Evolutionary conservation across 2,329 filamentous ascomycete genomes (phyloP), one percentile per base, ranked within the genome.

Genomic region (Xylariaceae sp.): DNA sequence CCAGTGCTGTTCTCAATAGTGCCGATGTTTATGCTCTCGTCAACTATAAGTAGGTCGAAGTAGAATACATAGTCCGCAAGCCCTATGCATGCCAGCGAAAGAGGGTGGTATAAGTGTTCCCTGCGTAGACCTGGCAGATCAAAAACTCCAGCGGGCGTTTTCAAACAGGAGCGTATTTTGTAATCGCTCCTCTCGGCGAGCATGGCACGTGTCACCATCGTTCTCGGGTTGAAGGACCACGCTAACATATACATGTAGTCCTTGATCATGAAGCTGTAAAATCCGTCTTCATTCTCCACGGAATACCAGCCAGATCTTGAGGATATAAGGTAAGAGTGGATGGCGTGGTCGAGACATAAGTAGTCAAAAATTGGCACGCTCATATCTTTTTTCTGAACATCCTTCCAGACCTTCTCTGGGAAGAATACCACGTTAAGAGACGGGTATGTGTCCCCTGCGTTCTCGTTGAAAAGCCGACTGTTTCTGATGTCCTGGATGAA

Each of bases 211-310:
- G 57, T 60, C 26, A 50, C 57, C 7, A 44, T 29, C 0, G 47
- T 60, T 4, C 18, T 37, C 2, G 42, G 37, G 7, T 60, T 23
- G 40, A 60, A 60, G 12, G 53, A 50, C 57, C 57, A 60, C 2
- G 53, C 57, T 40, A 60, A 41, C 43, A 56, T 57, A 21, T 60
- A 60, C n/a, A 54, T 6, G 32, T 60, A 57, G 32, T 60, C 57
- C 40, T 60, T 60, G 18, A 50, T 48, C 20, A 60, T 52, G 40
- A 60, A 57, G 37, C 44, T 57, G 32, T 57, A 44, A n/a, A n/a
- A n/a, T 21, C 42, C 19, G 1, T 40, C 29, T 5, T 52, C 19
- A 7, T 42, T 41, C 1, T 45, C 10, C 2, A 57, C 48, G n/a
- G 3, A 32, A 23, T 60, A 54, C 57, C 57, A 60, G 10, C 57